These are phyloP conservation scores for Ilyonectria mors-panacis DNA, from an alignment of 2,329 filamentous ascomycete genomes.

Conservation along the genomic window DNA sequence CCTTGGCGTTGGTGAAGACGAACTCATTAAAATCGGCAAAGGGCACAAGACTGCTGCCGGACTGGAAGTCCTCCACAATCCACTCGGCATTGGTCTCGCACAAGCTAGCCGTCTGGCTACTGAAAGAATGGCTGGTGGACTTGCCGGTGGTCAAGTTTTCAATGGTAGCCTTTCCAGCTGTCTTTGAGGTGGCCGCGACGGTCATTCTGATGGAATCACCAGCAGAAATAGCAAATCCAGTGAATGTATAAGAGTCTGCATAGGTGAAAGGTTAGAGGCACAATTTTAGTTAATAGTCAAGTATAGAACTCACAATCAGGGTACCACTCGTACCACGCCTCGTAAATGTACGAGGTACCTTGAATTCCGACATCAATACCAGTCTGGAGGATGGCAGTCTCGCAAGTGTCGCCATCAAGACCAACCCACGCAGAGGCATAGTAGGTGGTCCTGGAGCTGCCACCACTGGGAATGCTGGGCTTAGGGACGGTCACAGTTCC, in stretches of 20 bases:
- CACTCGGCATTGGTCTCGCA: constrained; percentile 25
- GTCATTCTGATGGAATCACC: constrained; percentile 23
- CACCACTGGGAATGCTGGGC: constrained; percentile 9
- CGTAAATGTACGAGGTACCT: constrained; percentile 8
- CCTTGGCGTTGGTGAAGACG: constrained; percentile 9
- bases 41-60: constrained; percentile 10
- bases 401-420: constrained; percentile 20
- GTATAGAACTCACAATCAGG: constrained; percentile 7
- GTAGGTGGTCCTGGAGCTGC: not conserved
- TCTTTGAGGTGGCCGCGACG: constrained; percentile 24
- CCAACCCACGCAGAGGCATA: constrained; percentile 21
- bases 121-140: constrained; percentile 15
- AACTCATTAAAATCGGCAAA: constrained; percentile 23
- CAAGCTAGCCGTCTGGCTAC: constrained; percentile 11
- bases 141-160: constrained; percentile 17
- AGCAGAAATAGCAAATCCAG: constrained; percentile 13
- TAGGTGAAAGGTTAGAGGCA: no score
- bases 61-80: constrained; percentile 25
- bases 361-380: constrained; percentile 22
- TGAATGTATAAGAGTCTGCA: constrained; percentile 18
- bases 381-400: constrained; percentile 18
- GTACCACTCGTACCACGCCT: constrained; percentile 28
- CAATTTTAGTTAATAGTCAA: not conserved
- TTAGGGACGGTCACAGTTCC: constrained; percentile 6
- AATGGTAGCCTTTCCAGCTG: constrained; percentile 14